Percentiles rank a stretch among this genome's conserved stretches.
Conservation (phyloP, 441 rosid genomes). For the Jatropha multifida region DNA sequence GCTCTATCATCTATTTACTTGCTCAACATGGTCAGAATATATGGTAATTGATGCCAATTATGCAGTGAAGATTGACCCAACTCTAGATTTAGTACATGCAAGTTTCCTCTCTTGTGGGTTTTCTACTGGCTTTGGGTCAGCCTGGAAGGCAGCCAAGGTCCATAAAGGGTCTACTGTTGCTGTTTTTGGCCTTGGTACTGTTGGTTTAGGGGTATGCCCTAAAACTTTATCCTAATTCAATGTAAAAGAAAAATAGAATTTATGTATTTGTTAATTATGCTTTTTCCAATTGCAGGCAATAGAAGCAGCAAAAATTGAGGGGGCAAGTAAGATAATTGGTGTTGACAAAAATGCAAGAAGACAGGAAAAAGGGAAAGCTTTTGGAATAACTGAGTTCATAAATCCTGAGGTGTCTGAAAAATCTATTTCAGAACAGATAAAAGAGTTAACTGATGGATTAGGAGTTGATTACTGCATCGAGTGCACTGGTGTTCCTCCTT, state of each 20-base stretch:
- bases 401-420: constrained; percentile 31
- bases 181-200: constrained; percentile 63
- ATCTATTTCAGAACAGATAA: constrained; percentile 35
- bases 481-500: constrained; percentile 34
- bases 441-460: constrained; percentile 34
- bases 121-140: constrained; percentile 56
- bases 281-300: constrained; percentile 30
- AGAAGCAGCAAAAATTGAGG: constrained; percentile 37
- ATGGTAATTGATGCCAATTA: constrained; percentile 32
- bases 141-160: constrained; percentile 56
- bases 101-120: constrained; percentile 50
- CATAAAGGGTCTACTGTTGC: constrained; percentile 53
- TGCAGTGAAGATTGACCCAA: constrained; percentile 32
- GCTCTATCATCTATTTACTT: constrained; percentile 34
- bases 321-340: constrained; percentile 45
- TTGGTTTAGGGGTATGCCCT: constrained; percentile 54
- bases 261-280: not conserved
- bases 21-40: constrained; percentile 53
- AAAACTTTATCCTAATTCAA: not conserved
- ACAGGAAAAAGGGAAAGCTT: constrained; percentile 35
- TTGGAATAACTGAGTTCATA: constrained; percentile 54
- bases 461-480: constrained; percentile 52
- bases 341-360: constrained; percentile 44
- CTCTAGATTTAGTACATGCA: constrained; percentile 27
- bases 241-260: too few species aligned